phyloP scores from a whole-genome alignment of 2,329 filamentous ascomycete species.

The Rutstroemia sp. region DNA sequence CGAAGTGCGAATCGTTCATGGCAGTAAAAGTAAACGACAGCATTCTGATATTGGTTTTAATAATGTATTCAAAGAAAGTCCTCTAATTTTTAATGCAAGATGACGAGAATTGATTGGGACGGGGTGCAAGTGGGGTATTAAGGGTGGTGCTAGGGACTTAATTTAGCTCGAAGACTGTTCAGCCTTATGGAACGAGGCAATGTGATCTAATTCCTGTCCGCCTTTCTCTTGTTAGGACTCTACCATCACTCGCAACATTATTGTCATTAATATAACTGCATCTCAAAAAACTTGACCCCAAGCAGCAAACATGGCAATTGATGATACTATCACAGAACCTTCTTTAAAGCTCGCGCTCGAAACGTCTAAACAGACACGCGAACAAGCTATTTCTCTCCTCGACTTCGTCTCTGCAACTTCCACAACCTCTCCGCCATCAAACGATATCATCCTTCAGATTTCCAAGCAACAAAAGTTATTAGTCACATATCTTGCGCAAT shows the following conservation, averaged over 20 bases:
- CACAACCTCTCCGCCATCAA: conserved; percentile 36
- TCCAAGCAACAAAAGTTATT: conserved; percentile 75
- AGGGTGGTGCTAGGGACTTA: no score
- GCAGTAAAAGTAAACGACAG: no score
- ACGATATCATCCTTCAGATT: conserved; percentile 48
- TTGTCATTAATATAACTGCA: neutral
- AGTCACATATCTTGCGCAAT: conserved; percentile 68
- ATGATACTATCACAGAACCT: conserved; percentile 55
- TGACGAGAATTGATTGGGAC: no score
- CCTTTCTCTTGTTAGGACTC: neutral
- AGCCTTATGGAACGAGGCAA: conserved; percentile 2
- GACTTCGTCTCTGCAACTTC: conserved; percentile 50
- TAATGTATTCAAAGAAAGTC: no score
- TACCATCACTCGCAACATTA: neutral
- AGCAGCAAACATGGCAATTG: conserved; percentile 43
- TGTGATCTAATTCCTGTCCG: neutral
- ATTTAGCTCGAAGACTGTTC: neutral
- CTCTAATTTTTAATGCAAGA: no score
- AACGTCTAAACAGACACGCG: conserved; percentile 64
- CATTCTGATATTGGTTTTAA: no score
- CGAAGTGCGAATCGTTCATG: no score
- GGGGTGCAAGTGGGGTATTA: no score
- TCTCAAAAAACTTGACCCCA: neutral
- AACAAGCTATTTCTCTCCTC: conserved; percentile 62
- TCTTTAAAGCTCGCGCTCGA: conserved; percentile 61